Percentiles rank a stretch among this genome's conserved stretches.
phyloP scores from a whole-genome alignment of 2,329 filamentous ascomycete species.

The Epichloe aotearoae region DNA sequence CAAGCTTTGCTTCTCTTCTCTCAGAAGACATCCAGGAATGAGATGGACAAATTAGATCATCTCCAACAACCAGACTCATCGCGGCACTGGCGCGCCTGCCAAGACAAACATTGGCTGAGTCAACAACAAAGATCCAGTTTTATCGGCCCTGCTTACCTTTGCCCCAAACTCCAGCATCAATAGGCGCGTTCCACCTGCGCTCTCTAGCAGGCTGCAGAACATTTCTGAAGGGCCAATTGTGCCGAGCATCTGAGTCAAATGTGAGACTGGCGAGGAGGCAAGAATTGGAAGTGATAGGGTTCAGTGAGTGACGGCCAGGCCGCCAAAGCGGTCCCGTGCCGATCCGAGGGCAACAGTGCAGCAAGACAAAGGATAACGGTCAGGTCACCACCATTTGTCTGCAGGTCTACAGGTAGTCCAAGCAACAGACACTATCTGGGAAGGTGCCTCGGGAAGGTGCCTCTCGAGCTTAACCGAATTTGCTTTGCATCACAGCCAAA shows the following conservation, averaged over 20 bases:
- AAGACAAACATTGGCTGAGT: neutral
- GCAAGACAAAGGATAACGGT: neutral
- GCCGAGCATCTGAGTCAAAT: constrained; percentile 1
- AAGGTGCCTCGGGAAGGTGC: no score
- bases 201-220: neutral
- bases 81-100: no score
- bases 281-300: neutral
- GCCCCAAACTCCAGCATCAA: neutral
- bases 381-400: no score
- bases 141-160: neutral
- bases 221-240: neutral
- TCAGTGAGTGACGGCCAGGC: neutral
- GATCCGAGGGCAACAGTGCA: neutral
- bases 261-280: neutral
- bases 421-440: no score
- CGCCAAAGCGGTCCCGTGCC: neutral
- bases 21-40: no score
- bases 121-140: neutral
- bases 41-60: no score
- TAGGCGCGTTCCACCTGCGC: neutral
- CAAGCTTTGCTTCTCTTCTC: no score
- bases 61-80: no score
- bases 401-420: no score
- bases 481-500: no score
- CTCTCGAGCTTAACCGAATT: no score